Percentiles rank a stretch among this genome's conserved stretches.
Evolutionary conservation across 352 stramenopile species (phyloP).

Genomic region (Phytophthora ohioensis): DNA sequence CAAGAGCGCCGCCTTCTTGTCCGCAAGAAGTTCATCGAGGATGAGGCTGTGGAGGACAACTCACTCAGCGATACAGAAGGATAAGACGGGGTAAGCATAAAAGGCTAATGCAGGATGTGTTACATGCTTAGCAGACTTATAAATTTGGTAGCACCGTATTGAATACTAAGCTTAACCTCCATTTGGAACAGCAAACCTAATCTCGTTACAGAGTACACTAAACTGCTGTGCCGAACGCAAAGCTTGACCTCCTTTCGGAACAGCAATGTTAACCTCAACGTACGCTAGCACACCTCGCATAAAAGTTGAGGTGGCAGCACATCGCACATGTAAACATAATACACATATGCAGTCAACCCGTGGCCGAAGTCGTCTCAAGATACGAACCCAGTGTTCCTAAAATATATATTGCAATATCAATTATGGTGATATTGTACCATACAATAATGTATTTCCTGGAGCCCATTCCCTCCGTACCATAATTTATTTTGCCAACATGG

Average conservation of each 20-base stretch:
- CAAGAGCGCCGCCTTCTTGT: conserved; percentile 36
- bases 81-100: conserved; percentile 2
- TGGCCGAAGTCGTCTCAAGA: no score
- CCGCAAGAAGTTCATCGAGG: conserved; percentile 25
- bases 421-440: no score
- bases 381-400: no score
- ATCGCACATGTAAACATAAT: conserved; percentile 15
- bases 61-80: conserved; percentile 18
- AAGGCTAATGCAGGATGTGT: neutral
- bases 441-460: no score
- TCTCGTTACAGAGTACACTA: no score
- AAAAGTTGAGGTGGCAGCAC: neutral
- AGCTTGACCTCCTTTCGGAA: conserved; percentile 39
- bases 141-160: neutral
- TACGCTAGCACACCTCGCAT: conserved; percentile 8
- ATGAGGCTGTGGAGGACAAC: conserved; percentile 33
- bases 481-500: no score
- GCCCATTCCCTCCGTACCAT: no score
- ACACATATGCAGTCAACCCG: conserved; percentile 7
- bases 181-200: neutral
- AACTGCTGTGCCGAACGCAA: conserved; percentile 2
- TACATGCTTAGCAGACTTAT: conserved; percentile 8
- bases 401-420: no score
- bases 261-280: conserved; percentile 35
- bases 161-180: conserved; percentile 23